phyloP scores from a whole-genome alignment of 768 basidiomycete genomes.

The Lactifluus rugatus region DNA sequence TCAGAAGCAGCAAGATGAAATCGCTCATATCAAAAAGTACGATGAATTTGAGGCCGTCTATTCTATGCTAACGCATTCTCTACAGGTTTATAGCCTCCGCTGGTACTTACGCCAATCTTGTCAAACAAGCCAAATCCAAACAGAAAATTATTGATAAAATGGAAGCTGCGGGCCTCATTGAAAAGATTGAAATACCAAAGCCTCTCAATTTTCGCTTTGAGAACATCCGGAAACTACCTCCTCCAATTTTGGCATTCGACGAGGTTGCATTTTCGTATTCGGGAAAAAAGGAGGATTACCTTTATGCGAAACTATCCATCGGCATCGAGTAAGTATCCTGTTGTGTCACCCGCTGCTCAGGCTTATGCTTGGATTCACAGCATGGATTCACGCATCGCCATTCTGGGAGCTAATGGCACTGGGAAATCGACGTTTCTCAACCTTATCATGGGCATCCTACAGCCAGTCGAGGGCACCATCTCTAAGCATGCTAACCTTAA shows the following conservation, averaged over 20 bases:
- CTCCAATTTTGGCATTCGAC: constrained; percentile 95
- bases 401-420: constrained; percentile 92
- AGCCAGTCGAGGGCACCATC: constrained; percentile 76
- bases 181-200: constrained; percentile 71
- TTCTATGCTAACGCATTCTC: neutral
- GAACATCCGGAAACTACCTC: constrained; percentile 85
- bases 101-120: constrained; percentile 98
- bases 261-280: constrained; percentile 94
- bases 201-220: constrained; percentile 92
- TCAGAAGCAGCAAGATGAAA: constrained; percentile 96
- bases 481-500: constrained; percentile 86
- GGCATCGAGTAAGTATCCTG: constrained; percentile 80
- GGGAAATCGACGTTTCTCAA: constrained; percentile 90
- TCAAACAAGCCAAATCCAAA: constrained; percentile 98
- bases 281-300: constrained; percentile 75
- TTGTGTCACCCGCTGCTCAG: neutral
- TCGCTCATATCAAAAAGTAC: constrained; percentile 95
- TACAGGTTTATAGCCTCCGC: constrained; percentile 94
- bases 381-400: constrained; percentile 92
- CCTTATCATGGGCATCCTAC: constrained; percentile 75
- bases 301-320: constrained; percentile 86
- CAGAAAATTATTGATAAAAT: constrained; percentile 99
- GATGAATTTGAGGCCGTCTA: constrained; percentile 20
- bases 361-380: constrained; percentile 29
- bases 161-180: constrained; percentile 96